Evolutionary conservation across 805 yeast species (phyloP).

Genomic region (Saturnispora hagleri): DNA sequence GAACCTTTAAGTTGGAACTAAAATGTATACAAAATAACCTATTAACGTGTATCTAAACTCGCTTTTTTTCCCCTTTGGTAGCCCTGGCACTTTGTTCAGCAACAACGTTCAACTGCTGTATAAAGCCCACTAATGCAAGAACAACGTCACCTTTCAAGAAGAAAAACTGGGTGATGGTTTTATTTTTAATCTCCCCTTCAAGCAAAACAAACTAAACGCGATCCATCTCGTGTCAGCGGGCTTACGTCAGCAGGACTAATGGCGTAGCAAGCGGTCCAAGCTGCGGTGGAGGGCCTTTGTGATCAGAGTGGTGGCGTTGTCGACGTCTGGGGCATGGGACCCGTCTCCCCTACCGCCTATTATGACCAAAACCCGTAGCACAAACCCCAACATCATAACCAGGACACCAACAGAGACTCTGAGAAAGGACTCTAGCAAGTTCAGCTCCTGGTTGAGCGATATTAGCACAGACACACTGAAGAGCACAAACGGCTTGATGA

Average conservation of each 20-base stretch:
- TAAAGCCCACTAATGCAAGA: not conserved
- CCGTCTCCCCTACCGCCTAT: not conserved
- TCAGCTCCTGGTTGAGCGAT: not conserved
- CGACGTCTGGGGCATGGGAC: not conserved
- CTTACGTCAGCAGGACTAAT: not conserved
- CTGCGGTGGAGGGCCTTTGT: not conserved
- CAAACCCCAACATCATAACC: slow-evolving; percentile 2
- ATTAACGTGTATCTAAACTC: not conserved
- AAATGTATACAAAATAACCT: not conserved
- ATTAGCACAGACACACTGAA: not conserved
- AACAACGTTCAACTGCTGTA: not conserved
- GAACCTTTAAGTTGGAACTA: not conserved
- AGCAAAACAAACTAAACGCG: not conserved
- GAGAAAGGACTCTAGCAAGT: not conserved
- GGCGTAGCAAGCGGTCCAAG: slow-evolving; percentile 1
- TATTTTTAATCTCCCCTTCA: slow-evolving; percentile 2
- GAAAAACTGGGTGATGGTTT: slow-evolving; percentile 1
- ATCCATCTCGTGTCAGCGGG: not conserved
- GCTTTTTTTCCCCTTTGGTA: not conserved
- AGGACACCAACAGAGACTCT: not conserved
- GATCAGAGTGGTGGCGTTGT: not conserved
- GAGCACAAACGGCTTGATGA: not conserved
- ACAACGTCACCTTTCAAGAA: not conserved
- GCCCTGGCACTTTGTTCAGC: not conserved
- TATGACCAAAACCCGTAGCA: not conserved